Base-by-base conservation (phyloP, 2,329 filamentous ascomycete species). In the Alternaria solani region DNA sequence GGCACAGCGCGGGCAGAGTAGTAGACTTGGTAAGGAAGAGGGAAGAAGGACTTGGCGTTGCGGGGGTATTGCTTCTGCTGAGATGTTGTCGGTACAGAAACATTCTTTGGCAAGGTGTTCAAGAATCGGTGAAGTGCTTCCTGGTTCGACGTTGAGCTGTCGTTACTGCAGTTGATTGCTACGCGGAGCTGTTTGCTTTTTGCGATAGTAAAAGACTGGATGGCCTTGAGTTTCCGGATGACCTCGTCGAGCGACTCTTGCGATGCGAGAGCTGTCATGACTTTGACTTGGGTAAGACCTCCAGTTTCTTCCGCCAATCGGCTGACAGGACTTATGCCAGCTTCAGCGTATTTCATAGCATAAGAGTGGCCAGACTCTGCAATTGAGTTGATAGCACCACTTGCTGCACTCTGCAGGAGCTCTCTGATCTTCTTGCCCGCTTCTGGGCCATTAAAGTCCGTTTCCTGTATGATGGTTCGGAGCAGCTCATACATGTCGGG, bases 11-110 rank as follows among this genome's bases (percentile, higher is more conserved):
- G 85, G 16, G 90, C 91, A 7, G 94, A 93, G 75, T 98, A 98
- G 76, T 96, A 97, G 34, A 99, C 95, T 80, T 99, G 95, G 80
- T 97, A 99, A 0, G 95, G 95, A 18, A 99, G 85, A 25, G 94
- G 91, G 80, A 96, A 98, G 80, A 98, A 96, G 0, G 93, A 90
- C 77, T 93, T 95, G 65, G 78, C 74, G 54, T 82, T 80, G 9
- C 74, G 77, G 2, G 78, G 78, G 53, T 79, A 79, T 36, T 78
- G 77, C 42, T 49, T 76, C 75, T 64, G 75, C 63, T 58, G 70
- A 51, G 55, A 73, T 51, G 47, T 73, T 58, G 73, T 39, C 28
- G 70, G 52, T 71, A 78, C 49, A 74, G 73, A 51, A 65, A 74
- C 41, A 57, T 69, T 62, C 61, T 66, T 14, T 14, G 89, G 87